Evolutionary conservation across 2,329 filamentous ascomycete species (phyloP), one percentile per base, ranked within the genome.

Genomic region (Cladobotryum protrusum): DNA sequence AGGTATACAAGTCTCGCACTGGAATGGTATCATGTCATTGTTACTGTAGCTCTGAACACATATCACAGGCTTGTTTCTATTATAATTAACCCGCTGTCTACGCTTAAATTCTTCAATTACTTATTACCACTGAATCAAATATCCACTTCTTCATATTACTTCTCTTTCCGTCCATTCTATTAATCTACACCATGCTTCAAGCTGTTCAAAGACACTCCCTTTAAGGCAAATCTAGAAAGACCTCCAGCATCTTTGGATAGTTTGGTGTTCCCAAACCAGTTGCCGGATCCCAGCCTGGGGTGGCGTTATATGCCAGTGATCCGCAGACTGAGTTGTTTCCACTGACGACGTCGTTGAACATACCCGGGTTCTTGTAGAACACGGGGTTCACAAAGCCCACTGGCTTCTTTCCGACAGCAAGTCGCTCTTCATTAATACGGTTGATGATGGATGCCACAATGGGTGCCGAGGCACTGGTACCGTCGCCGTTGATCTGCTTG

Each of bases 371-470:
- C 42, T 47, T 29, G 43, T 55, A 55, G 8, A 55, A 32, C 14
- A 43, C 48, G 7, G 50, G 48, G 39, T 53, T 53, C 3, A 50
- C 34, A 42, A 72, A 73, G 4, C 69, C 70, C 5, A 72, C 57
- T 9, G 61, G 55, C 14, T 62, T 58, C 60, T 72, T 73, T 20
- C 69, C 69, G 9, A 49, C 43, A 3, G 48, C 44, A 11, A 55
- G 45, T 3, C 53, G 43, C 43, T 54, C 54, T 12, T 52, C 48
- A 41, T 57, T 57, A 39, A 60, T 45, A 15, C 49, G 48, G 3
- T 50, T 55, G 14, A 59, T 43, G 29, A 60, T 47, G 5, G 52
- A 45, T 4, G 52, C 54, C 4, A 53, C 17, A 4, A 60, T 39
- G n/a, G 56, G 57, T 11, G 55, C 47, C 14, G 53, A 43, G 20